phyloP scores from a whole-genome alignment of 2,329 filamentous ascomycete species.

The Zalaria obscura region DNA sequence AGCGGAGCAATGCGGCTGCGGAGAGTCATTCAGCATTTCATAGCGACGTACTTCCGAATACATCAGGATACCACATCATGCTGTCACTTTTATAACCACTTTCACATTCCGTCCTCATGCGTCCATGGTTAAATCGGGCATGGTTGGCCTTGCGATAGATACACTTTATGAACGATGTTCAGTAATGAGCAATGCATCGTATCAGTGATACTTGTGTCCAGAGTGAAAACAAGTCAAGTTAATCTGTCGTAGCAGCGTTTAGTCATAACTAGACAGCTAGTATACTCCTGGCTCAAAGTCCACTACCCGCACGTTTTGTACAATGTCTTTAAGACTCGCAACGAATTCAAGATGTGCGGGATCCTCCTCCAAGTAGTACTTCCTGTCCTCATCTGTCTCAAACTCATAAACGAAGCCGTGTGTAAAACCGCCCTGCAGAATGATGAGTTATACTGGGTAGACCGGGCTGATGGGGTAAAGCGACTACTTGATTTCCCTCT shows the following conservation, averaged over 20 bases:
- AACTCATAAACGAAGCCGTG: constrained; percentile 61
- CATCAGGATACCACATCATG: too few relatives aligned
- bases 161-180: too few relatives aligned
- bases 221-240: too few relatives aligned
- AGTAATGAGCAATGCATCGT: too few relatives aligned
- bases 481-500: constrained; percentile 44
- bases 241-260: too few relatives aligned
- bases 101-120: too few relatives aligned
- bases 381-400: constrained; percentile 44
- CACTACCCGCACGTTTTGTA: constrained; percentile 43
- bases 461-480: constrained; percentile 1
- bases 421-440: constrained; percentile 42
- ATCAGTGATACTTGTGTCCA: too few relatives aligned
- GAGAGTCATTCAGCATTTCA: constrained; percentile 69
- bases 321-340: constrained; percentile 30
- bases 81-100: too few relatives aligned
- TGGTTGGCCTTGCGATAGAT: too few relatives aligned
- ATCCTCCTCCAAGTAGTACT: constrained; percentile 55
- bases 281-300: constrained; percentile 45
- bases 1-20: constrained; percentile 95
- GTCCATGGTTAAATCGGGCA: too few relatives aligned
- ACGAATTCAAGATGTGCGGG: constrained; percentile 48
- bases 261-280: constrained; percentile 10
- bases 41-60: constrained; percentile 10
- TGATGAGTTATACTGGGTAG: too few relatives aligned